Evolutionary conservation across 2,329 filamentous ascomycete species (phyloP), one percentile per base, ranked within the genome.

Genomic region (Madurella mycetomatis): DNA sequence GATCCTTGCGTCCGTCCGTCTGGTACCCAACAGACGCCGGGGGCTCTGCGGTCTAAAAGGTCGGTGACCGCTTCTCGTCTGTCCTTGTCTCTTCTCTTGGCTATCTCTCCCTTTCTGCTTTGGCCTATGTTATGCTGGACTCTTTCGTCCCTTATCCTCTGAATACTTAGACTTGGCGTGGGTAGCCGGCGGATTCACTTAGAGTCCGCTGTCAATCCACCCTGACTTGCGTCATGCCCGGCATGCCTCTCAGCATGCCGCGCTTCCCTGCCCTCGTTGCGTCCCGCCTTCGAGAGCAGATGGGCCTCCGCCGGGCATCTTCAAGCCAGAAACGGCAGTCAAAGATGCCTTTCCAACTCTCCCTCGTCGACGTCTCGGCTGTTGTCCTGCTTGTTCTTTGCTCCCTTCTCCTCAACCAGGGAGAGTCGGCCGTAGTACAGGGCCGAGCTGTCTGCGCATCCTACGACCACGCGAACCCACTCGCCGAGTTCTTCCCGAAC

Each of bases 401-500:
- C n/a, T 60, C 62, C 0, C 49, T 61, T 15, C 42, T 65, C 18
- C 54, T 64, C 54, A 60, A 51, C 53, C 54, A 55, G 12, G 58
- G 58, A 39, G 58, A 50, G 47, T 58, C 55, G 40, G 57, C 54
- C 3, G 49, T 50, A 13, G 54, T 48, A 25, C 46, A 42, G 25
- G 25, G 40, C 32, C 34, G 11, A 9, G 9, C 34, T 11, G 50
- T 51, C 13, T 64, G 62, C 45, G 43, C 39, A 4, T 56, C 59
- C 3, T 57, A 65, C 25, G 66, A 68, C 56, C 64, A 61, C 11
- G 71, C 74, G n/a, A 82, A 83, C 55, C 75, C 76, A 5, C 73
- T 81, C 57, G 72, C 72, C 2, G 65, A 70, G 5, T 53, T 70
- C 17, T 80, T 78, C 54, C 76, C 77, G 1, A 67, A 70, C 31